Evolutionary conservation across 345 rosid species (phyloP).

Genomic region (Lumnitzera racemosa): DNA sequence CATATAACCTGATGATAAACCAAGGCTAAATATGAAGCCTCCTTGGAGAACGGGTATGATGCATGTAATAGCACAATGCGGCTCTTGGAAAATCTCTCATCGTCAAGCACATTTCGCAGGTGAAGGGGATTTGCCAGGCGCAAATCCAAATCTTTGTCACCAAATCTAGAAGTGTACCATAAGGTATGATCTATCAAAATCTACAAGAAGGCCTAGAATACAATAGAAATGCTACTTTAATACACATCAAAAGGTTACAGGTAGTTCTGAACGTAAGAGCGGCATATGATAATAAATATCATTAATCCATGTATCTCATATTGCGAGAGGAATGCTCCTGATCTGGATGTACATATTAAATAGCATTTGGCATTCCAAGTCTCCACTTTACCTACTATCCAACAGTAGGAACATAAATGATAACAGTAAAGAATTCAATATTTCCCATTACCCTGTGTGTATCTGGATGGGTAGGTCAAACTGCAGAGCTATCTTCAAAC

Average conservation of each 20-base stretch:
- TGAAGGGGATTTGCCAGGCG: conserved; percentile 84
- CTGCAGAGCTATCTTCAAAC: conserved; percentile 54
- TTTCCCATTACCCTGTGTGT: conserved; percentile 78
- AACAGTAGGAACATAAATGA: conserved; percentile 3
- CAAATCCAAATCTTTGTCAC: conserved; percentile 90
- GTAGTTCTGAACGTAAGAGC: too few relatives aligned
- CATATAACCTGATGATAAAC: conserved; percentile 67
- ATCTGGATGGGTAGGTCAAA: conserved; percentile 83
- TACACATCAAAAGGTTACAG: neutral
- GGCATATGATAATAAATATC: too few relatives aligned
- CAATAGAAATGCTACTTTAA: too few relatives aligned
- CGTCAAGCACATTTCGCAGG: conserved; percentile 69
- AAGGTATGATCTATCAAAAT: neutral
- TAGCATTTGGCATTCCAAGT: neutral
- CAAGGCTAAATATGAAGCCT: conserved; percentile 85
- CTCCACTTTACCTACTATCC: neutral
- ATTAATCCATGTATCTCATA: too few relatives aligned
- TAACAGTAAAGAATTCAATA: conserved; percentile 5
- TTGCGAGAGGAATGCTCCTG: too few relatives aligned
- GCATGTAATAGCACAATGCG: conserved; percentile 88
- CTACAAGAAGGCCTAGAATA: too few relatives aligned
- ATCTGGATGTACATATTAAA: too few relatives aligned
- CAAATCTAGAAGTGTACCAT: conserved; percentile 45
- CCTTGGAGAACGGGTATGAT: conserved; percentile 90
- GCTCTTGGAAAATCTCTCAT: conserved; percentile 58